phyloP scores from a whole-genome alignment of 1,139 yeast genomes.

The Kodamaea sp. region DNA sequence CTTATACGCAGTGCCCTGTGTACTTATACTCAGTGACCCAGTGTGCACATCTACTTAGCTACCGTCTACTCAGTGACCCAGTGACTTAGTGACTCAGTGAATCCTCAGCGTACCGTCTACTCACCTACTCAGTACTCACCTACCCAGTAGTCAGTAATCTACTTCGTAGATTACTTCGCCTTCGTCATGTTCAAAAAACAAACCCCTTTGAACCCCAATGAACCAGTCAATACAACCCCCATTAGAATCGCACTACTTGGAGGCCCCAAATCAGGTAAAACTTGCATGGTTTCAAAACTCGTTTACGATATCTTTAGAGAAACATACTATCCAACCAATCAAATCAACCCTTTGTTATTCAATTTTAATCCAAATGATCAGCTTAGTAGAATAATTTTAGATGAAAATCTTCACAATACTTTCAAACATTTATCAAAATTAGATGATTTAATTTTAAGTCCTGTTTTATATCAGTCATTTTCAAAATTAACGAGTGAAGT shows the following conservation, averaged over 20 bases:
- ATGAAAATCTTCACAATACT: constrained; percentile 29
- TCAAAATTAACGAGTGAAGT: constrained; percentile 3
- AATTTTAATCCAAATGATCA: constrained; percentile 44
- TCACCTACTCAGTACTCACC: too few species aligned
- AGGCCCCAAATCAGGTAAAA: constrained; percentile 50
- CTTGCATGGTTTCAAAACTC: constrained; percentile 49
- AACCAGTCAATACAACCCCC: constrained; percentile 32
- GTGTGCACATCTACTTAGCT: too few species aligned
- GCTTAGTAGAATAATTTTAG: constrained; percentile 44
- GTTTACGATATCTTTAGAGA: constrained; percentile 47
- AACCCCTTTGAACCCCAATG: constrained; percentile 6
- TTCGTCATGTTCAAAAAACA: background rate
- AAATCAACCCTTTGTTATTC: constrained; percentile 51
- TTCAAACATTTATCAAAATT: constrained; percentile 8
- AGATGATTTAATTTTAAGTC: constrained; percentile 23
- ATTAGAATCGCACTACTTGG: constrained; percentile 57
- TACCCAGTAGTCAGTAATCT: too few species aligned
- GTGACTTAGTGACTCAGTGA: too few species aligned
- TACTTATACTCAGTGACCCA: too few species aligned
- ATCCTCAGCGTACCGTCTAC: too few species aligned
- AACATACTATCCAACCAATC: constrained; percentile 66
- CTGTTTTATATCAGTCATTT: constrained; percentile 25
- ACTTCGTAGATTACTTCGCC: background rate
- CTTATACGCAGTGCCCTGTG: too few species aligned
- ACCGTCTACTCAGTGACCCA: too few species aligned